phyloP scores from a whole-genome alignment of 345 rosid species.

The Euclidium syriacum region DNA sequence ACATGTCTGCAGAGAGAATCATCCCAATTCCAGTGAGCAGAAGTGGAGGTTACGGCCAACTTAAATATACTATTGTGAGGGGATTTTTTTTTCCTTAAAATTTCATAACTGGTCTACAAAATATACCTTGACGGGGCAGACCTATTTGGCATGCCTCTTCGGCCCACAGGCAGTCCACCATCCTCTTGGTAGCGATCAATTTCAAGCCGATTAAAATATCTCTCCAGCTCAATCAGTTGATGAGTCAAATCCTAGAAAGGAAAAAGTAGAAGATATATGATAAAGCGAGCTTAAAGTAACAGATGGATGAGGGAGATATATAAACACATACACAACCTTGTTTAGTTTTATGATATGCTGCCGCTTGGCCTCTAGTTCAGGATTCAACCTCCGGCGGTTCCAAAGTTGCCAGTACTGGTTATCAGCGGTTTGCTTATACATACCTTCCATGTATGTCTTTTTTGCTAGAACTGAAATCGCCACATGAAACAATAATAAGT shows the following conservation, averaged over 20 bases:
- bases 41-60: background rate
- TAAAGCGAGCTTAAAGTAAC: conserved; percentile 16
- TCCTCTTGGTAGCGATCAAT: conserved; percentile 66
- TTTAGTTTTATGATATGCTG: conserved; percentile 52
- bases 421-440: conserved; percentile 83
- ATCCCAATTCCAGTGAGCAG: conserved; percentile 9
- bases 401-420: conserved; percentile 78
- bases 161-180: conserved; percentile 39
- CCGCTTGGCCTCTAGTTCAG: conserved; percentile 82
- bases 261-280: conserved; percentile 12
- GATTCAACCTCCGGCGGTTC: conserved; percentile 78
- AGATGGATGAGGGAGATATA: conserved; percentile 6
- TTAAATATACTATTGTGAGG: background rate
- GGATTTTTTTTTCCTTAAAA: background rate
- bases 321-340: conserved; percentile 46
- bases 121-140: conserved; percentile 62
- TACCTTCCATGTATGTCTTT: conserved; percentile 68
- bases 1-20: conserved; percentile 47
- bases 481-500: conserved; percentile 14
- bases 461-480: conserved; percentile 68
- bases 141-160: conserved; percentile 45
- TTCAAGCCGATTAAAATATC: conserved; percentile 84
- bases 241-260: conserved; percentile 69
- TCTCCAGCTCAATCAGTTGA: conserved; percentile 79
- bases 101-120: conserved; percentile 14